phyloP scores from a whole-genome alignment of 306 rosid species.

The Hylodesmum podocarpum region DNA sequence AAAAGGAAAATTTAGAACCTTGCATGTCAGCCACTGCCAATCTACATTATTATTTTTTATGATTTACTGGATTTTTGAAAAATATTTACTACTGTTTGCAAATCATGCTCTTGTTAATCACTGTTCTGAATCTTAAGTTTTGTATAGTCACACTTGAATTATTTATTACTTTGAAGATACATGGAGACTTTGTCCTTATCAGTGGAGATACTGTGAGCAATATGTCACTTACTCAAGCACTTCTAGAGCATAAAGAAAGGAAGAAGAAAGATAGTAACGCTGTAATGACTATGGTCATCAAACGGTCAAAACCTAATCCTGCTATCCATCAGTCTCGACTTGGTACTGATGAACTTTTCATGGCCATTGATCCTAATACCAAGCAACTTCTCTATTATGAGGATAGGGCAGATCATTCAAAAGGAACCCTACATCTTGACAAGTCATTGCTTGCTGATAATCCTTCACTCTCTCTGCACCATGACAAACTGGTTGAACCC shows the following conservation, averaged over 20 bases:
- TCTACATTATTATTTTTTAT: not conserved
- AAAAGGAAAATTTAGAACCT: not conserved
- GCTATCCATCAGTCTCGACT: constrained; percentile 87
- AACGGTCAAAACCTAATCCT: constrained; percentile 82
- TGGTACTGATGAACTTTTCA: constrained; percentile 90
- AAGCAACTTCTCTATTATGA: constrained; percentile 90
- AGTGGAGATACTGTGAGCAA: constrained; percentile 98
- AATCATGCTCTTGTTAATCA: not conserved
- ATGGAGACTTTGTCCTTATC: constrained; percentile 92
- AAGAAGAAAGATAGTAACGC: constrained; percentile 90
- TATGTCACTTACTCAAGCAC: constrained; percentile 91
- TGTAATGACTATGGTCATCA: constrained; percentile 93
- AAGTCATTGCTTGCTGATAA: constrained; percentile 71
- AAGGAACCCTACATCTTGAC: constrained; percentile 69
- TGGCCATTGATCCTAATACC: constrained; percentile 86
- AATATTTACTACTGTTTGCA: not conserved
- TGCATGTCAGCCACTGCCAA: not conserved
- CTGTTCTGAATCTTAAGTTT: not conserved
- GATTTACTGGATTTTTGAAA: not conserved
- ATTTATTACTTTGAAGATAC: constrained; percentile 66
- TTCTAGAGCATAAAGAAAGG: constrained; percentile 89
- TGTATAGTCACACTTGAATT: constrained; percentile 29
- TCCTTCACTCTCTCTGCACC: constrained; percentile 78
- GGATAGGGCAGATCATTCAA: constrained; percentile 73
- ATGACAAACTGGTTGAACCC: constrained; percentile 79